Base-by-base conservation (phyloP, 768 basidiomycete genomes). In the Trametes punicea region DNA sequence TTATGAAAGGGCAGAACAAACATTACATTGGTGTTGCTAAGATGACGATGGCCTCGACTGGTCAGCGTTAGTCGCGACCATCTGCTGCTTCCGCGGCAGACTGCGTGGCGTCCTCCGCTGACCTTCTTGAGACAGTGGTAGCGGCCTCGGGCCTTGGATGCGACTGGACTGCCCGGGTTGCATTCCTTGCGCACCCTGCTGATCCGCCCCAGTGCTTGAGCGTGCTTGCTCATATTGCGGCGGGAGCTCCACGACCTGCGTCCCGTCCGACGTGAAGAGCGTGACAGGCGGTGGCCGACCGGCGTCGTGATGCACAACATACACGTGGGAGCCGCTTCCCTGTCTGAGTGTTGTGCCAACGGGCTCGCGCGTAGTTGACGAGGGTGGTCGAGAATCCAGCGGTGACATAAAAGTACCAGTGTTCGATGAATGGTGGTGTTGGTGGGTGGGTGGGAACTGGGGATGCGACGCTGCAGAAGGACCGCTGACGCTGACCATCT, bases 231-330 rank as follows among this genome's bases (percentile, higher is more conserved):
- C 68, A 39, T 84, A 84, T 31, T 75, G 70, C 5, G 83, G 83
- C 6, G 82, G 84, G 9, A 85, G 71, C 68, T 85, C 84, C 9
- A 83, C 79, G 6, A 84, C 78, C 56, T 80, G 73, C 8, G 81
- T 77, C 15, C 81, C 83, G 41, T 77, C 75, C 50, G 75, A 71
- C 50, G 81, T 78, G 60, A 78, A 82, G 18, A 83, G 80, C 2
- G 82, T 81, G 36, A 85, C 79, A 4, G 57, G 57, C 0, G 83
- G 83, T 16, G 81, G 68, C 15, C 75, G 66, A 10, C 82, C 79
- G n/a, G 74, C 75, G 61, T 84, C 83, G 61, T 84, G 83, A 59
- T 84, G 84, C 29, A 85, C 75, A 36, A 83, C 80, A 59, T 83
- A 83, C 8, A 83, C 76, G 20, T 65, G 69, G 73, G 73, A 46